Evolutionary conservation across 768 basidiomycete genomes (phyloP).

Genomic region (Panus rudis): DNA sequence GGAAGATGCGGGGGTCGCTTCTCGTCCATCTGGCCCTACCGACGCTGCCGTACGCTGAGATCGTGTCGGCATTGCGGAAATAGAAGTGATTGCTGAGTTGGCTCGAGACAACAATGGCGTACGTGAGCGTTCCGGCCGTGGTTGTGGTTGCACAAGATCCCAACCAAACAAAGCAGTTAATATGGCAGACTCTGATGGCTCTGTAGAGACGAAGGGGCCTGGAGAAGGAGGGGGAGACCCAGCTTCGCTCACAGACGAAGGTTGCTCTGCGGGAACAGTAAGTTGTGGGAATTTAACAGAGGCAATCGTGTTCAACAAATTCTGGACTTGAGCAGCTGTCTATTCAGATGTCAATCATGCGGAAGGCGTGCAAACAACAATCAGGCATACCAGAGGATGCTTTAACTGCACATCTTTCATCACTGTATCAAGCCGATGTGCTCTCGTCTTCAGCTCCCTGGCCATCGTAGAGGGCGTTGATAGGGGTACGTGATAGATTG

Average conservation of each 20-base stretch:
- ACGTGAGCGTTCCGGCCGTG: constrained; percentile 6
- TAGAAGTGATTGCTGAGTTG: constrained; percentile 22
- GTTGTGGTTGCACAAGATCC: constrained; percentile 28
- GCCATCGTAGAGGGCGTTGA: constrained; percentile 59
- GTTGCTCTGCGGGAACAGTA: not conserved
- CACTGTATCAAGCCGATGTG: constrained; percentile 43
- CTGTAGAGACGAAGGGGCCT: constrained; percentile 15
- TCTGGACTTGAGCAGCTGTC: constrained; percentile 51
- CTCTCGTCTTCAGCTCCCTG: constrained; percentile 50
- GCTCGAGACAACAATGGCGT: constrained; percentile 20
- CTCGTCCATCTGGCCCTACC: constrained; percentile 3
- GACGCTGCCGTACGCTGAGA: too few relatives aligned
- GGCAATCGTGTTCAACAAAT: constrained; percentile 41
- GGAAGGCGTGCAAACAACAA: not conserved
- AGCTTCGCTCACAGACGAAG: constrained; percentile 3
- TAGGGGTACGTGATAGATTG: constrained; percentile 71
- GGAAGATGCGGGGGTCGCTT: constrained; percentile 9
- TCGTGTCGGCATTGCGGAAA: constrained; percentile 11
- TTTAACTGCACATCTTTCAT: constrained; percentile 51
- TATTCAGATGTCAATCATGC: constrained; percentile 19
- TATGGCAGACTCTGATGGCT: constrained; percentile 33
- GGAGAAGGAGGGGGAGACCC: not conserved
- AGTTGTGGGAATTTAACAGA: constrained; percentile 11
- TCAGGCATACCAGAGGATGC: constrained; percentile 61
- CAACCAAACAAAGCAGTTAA: constrained; percentile 45